Conservation (phyloP, 2,329 filamentous ascomycete genomes). For the Penicillium nordicum region DNA sequence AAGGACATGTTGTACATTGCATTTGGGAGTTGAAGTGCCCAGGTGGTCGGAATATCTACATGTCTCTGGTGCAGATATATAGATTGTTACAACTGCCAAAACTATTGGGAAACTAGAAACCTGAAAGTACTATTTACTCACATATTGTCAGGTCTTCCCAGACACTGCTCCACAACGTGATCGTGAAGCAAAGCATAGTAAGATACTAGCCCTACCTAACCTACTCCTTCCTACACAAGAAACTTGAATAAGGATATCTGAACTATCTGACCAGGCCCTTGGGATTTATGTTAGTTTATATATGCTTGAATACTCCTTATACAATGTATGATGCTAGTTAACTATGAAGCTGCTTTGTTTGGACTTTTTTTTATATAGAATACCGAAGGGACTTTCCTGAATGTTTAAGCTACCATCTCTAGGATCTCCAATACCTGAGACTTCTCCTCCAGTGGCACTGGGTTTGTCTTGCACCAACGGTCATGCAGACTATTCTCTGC, state of each 20-base stretch:
- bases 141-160: neutral
- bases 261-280: neutral
- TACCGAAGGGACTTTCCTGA: neutral
- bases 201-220: neutral
- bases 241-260: neutral
- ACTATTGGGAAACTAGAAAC: neutral
- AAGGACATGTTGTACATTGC: neutral
- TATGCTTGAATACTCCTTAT: neutral
- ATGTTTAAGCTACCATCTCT: slow-evolving; percentile 20
- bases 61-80: neutral
- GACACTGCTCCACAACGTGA: too few species aligned
- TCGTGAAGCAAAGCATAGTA: neutral
- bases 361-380: neutral
- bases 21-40: neutral
- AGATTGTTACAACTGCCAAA: neutral
- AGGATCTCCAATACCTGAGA: slow-evolving; percentile 23
- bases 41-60: neutral
- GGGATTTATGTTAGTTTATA: neutral
- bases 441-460: slow-evolving; percentile 20
- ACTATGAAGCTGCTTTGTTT: neutral
- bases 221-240: neutral
- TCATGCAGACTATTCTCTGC: slow-evolving; percentile 35
- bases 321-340: neutral
- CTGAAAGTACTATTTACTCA: neutral
- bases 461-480: slow-evolving; percentile 21